phyloP scores from a whole-genome alignment of 352 stramenopile species.

The Thalassiosira mediterranea region DNA sequence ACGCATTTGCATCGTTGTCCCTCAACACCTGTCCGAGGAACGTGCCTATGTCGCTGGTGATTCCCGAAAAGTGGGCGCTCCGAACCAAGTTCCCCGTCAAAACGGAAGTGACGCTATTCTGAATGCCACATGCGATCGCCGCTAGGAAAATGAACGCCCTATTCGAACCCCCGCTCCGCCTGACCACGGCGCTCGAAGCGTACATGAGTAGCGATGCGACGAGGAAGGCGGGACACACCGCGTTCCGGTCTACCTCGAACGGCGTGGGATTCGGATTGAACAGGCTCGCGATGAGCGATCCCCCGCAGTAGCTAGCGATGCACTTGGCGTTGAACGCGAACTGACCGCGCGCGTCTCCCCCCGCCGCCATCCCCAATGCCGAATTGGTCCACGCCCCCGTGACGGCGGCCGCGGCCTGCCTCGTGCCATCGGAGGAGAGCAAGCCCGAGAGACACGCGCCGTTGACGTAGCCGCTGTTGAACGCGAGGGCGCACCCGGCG shows the following conservation, averaged over 20 bases:
- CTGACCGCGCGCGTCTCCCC: background rate
- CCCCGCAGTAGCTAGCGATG: slow-evolving; percentile 1
- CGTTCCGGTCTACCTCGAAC: slow-evolving; percentile 6
- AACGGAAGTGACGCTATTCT: slow-evolving; percentile 17
- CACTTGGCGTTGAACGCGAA: background rate
- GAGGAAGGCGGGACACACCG: slow-evolving; percentile 16
- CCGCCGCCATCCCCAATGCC: background rate
- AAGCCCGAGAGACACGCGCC: slow-evolving; percentile 13
- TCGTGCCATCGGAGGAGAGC: background rate
- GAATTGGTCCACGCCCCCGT: background rate
- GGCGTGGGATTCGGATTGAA: slow-evolving; percentile 16
- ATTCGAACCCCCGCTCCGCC: too few species aligned
- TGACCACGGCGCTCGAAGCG: slow-evolving; percentile 1
- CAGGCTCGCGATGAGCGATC: background rate
- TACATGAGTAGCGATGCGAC: slow-evolving; percentile 7
- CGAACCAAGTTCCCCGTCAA: slow-evolving; percentile 15
- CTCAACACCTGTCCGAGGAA: slow-evolving; percentile 12
- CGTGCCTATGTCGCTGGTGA: slow-evolving; percentile 17
- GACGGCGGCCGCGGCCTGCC: background rate
- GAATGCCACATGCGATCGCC: slow-evolving; percentile 14
- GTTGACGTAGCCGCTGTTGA: slow-evolving; percentile 8
- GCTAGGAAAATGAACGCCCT: slow-evolving; percentile 19
- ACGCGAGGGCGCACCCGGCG: too few species aligned
- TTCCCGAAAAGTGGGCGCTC: slow-evolving; percentile 8
- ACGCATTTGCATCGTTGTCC: slow-evolving; percentile 10